These are phyloP conservation scores for Colletotrichum coccodes DNA, from an alignment of 2,329 filamentous ascomycete species.

Conservation along the genomic window DNA sequence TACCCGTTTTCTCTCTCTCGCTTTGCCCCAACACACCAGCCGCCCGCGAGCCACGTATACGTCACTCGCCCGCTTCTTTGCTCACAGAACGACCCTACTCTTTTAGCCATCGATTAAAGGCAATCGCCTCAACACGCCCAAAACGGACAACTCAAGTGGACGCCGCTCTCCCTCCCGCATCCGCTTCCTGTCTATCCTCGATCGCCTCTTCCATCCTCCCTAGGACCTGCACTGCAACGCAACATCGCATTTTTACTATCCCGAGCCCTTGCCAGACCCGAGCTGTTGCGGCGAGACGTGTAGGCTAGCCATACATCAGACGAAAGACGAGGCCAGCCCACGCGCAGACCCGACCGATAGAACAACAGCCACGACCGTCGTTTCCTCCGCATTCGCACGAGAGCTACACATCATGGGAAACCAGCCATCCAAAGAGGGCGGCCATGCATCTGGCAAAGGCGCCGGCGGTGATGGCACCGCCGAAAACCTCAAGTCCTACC, in stretches of 20 bases:
- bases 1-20: conserved; percentile 3
- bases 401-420: conserved; percentile 73
- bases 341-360: conserved; percentile 25
- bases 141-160: conserved; percentile 61
- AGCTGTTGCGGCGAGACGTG: conserved; percentile 35
- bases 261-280: conserved; percentile 19
- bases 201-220: conserved; percentile 64
- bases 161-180: conserved; percentile 55
- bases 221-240: conserved; percentile 43
- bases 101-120: conserved; percentile 34
- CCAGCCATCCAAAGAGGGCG: conserved; percentile 73
- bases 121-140: conserved; percentile 49
- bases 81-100: conserved; percentile 36
- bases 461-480: conserved; percentile 48
- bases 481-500: conserved; percentile 82
- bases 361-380: conserved; percentile 11
- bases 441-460: conserved; percentile 60
- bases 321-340: conserved; percentile 29
- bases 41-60: conserved; percentile 31
- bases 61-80: conserved; percentile 28
- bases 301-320: conserved; percentile 37
- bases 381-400: conserved; percentile 2
- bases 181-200: conserved; percentile 58
- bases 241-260: conserved; percentile 10
- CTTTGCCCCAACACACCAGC: conserved; percentile 8